These are phyloP conservation scores for Ceratocystis colombiana DNA, from an alignment of 2,329 filamentous ascomycete species.

Conservation along the genomic window DNA sequence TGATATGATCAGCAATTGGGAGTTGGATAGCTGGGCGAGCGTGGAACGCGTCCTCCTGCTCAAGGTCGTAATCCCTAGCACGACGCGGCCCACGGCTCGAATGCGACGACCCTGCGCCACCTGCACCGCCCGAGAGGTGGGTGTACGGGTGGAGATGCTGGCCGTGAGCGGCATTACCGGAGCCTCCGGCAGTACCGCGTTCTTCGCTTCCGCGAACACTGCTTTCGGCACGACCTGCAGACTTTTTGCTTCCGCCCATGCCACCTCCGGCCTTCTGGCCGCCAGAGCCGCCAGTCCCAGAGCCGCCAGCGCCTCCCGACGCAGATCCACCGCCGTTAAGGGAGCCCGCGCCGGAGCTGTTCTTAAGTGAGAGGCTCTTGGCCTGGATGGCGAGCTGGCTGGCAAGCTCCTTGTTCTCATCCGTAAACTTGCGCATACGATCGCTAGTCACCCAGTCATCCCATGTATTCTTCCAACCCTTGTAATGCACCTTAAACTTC, in stretches of 20 bases:
- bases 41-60: conserved; percentile 85
- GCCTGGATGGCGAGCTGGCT: conserved; percentile 59
- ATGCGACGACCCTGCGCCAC: conserved; percentile 40
- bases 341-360: conserved; percentile 42
- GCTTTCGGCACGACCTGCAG: conserved; percentile 56
- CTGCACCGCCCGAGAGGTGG: conserved; percentile 64
- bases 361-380: conserved; percentile 47
- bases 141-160: conserved; percentile 32
- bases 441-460: conserved; percentile 97
- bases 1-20: conserved; percentile 76
- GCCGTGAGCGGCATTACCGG: conserved; percentile 53
- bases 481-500: conserved; percentile 93
- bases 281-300: not conserved
- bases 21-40: conserved; percentile 76
- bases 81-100: conserved; percentile 61
- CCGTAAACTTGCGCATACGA: conserved; percentile 84
- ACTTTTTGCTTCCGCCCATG: conserved; percentile 37
- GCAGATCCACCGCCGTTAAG: conserved; percentile 51
- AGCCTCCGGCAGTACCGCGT: conserved; percentile 58
- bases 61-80: conserved; percentile 69
- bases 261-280: not conserved
- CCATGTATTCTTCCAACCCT: conserved; percentile 99
- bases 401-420: conserved; percentile 88
- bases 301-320: conserved; percentile 65
- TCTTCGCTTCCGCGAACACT: conserved; percentile 68